These are phyloP conservation scores for Barbatosphaeria neglecta DNA, from an alignment of 495 filamentous ascomycete species.

Conservation along the genomic window DNA sequence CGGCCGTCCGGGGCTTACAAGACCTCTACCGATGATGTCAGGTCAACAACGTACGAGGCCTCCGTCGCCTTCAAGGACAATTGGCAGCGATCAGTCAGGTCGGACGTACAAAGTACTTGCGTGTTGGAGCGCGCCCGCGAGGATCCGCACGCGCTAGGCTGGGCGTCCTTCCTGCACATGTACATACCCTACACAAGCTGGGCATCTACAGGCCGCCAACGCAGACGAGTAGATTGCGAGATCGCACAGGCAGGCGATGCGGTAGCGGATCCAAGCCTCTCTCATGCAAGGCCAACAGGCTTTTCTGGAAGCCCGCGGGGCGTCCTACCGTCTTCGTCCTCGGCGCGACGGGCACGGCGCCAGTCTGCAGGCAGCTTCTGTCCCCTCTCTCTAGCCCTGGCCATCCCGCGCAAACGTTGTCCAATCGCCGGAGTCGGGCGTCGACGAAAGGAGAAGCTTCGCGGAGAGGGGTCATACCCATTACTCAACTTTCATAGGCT, in stretches of 20 bases:
- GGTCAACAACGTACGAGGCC: no score
- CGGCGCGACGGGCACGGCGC: background rate
- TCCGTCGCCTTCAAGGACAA: background rate
- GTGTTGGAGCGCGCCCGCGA: background rate
- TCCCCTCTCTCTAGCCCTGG: background rate
- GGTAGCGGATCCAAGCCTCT: conserved; percentile 15
- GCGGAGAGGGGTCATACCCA: conserved; percentile 1
- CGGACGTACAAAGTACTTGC: no score
- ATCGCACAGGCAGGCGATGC: conserved; percentile 7
- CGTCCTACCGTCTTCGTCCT: background rate
- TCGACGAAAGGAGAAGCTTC: conserved; percentile 7
- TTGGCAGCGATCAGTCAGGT: background rate
- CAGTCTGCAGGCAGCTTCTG: background rate
- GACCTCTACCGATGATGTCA: conserved; percentile 1
- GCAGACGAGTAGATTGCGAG: conserved; percentile 4
- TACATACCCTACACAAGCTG: background rate
- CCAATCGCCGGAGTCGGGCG: conserved; percentile 4
- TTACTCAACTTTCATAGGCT: background rate
- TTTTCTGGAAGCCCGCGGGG: conserved; percentile 7
- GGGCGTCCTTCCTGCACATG: background rate
- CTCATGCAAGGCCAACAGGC: conserved; percentile 31
- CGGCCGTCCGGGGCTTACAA: no score
- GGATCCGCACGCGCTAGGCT: background rate
- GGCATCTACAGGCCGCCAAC: conserved; percentile 4
- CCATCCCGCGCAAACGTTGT: background rate